Evolutionary conservation across 768 basidiomycete genomes (phyloP).

Genomic region (Clitopilus passeckerianus): DNA sequence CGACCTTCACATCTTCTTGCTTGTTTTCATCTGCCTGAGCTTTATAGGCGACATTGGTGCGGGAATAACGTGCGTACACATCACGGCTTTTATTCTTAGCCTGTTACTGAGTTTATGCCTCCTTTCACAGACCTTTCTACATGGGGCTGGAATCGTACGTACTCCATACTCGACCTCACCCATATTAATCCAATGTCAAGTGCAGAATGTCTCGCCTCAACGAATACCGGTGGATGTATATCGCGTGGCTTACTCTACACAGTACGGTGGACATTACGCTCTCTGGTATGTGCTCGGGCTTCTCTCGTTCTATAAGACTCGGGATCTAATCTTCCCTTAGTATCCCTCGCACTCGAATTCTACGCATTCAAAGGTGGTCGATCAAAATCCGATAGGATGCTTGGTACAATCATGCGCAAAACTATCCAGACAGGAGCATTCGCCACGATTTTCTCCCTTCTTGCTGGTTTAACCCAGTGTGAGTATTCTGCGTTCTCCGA

Average conservation of each 20-base stretch:
- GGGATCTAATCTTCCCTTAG: neutral
- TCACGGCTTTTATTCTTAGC: neutral
- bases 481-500: neutral
- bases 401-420: neutral
- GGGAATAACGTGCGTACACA: neutral
- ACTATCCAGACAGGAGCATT: neutral
- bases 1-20: neutral
- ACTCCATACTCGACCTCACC: neutral
- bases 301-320: neutral
- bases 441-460: neutral
- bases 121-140: neutral
- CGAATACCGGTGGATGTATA: neutral
- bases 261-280: neutral
- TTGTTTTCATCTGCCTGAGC: neutral
- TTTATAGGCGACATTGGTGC: neutral
- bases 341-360: neutral
- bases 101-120: neutral
- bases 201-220: neutral
- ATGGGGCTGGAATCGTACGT: neutral
- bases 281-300: neutral
- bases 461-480: neutral
- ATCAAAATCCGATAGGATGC: neutral
- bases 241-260: neutral
- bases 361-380: neutral
- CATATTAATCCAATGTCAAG: neutral